Base-by-base conservation (phyloP, 2,329 filamentous ascomycete species). In the Tolypocladium album region DNA sequence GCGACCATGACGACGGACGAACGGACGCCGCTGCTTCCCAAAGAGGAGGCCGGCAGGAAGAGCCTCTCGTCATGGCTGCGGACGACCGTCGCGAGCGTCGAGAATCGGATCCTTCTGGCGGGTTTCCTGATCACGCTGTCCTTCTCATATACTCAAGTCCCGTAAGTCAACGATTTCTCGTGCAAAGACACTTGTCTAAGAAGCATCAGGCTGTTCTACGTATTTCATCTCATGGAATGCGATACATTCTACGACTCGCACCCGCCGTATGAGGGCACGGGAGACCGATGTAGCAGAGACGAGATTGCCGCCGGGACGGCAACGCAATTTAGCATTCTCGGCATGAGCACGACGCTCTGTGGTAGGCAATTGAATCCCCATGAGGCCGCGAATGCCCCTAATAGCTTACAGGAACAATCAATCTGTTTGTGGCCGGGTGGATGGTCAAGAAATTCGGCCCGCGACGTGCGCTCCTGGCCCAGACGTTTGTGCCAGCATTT, bases 211-310 rank as follows among this genome's bases (percentile, higher is more conserved):
- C 71, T 81, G 5, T 73, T 88, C 55, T 88, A 87, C 70, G 84
- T 87, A 31, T 89, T 90, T 65, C 84, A 85, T 60, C 69, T 88
- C 1, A 89, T 90, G 86, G 85, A 84, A 57, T 90, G 88, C 71
- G 84, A 90, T 59, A 79, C 82, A 58, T 90, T 85, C 69, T 90
- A 89, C 71, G 74, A 78, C 42, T 75, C 75, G 2, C 82, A 88
- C 66, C 77, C 81, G 15, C 77, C 79, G 0, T 82, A 75, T 57
- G 65, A 72, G 12, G 78, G 77, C 1, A 66, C 70, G 4, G 76
- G 76, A 4, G 81, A 86, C 61, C 77, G 82, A 20, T 90, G 88
- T 67, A 78, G 77, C 55, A 77, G 79, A 40, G 82, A 82, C 59
- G 81, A 83, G 63, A 87, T 90, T 61, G 81, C 87, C 55, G 84